Evolutionary conservation across 345 rosid genomes (phyloP), one percentile per base, ranked within the genome.

Genomic region (Passiflora organensis): DNA sequence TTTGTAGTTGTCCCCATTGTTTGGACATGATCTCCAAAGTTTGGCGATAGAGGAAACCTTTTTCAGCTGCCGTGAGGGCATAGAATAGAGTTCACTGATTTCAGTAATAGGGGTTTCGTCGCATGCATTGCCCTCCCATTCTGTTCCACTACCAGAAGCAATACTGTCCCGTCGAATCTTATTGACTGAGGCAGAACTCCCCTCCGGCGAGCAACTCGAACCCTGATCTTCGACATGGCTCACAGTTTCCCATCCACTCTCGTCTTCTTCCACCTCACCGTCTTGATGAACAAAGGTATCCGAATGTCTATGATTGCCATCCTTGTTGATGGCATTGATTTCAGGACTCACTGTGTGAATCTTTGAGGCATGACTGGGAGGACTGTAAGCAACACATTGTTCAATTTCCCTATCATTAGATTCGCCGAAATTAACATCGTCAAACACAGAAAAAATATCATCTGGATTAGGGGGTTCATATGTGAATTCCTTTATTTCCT

Each of bases 161-260:
- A 82, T 82, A 60, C 83, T 77, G 36, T 78, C 72, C 49, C 58
- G 64, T 48, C 25, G 60, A 48, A 59, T 76, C 68, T 76, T 78
- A 74, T 65, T 82, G 18, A 66, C 68, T 23, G 88, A 80, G 57
- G 69, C 76, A 18, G 51, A 56, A 64, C 95, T 83, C 42, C 74
- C 89, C 25, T 85, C 86, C 0, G 72, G 89, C 5, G 95, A 84
- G 75, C 55, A 86, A 56, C 83, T 81, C 28, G 94, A 93, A 28
- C 78, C 89, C 60, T 81, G 91, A 58, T 86, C 96, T 58, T 86
- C 95, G 5, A 72, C 73, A 70, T 83, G 86, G 73, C 94, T 93
- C 68, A 80, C 94, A 11, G 99, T 86, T 79, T 93, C 99, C 99
- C 99, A 93, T 32, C 84, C 95, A 48, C 99, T 93, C 62, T 93